Evolutionary conservation across 2,329 filamentous ascomycete genomes (phyloP).

Genomic region (Ilyonectria sp.): DNA sequence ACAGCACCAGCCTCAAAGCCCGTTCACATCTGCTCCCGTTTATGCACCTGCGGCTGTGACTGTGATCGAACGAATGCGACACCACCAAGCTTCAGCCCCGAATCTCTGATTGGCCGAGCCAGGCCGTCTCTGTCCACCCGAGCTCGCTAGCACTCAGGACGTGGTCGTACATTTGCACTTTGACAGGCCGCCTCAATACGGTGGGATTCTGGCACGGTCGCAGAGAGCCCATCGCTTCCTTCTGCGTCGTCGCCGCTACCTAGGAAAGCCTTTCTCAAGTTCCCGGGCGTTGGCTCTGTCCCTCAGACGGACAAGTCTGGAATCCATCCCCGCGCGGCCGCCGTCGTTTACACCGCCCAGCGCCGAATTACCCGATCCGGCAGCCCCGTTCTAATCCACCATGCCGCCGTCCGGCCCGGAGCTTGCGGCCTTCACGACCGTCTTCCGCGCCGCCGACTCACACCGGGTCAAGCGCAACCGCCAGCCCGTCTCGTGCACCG

Average conservation of each 20-base stretch:
- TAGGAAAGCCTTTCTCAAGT: too few species aligned
- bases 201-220: too few species aligned
- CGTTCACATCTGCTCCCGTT: too few species aligned
- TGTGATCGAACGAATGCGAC: neutral
- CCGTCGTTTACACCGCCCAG: neutral
- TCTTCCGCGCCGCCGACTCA: slow-evolving; percentile 56
- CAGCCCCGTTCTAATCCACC: neutral
- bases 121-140: neutral
- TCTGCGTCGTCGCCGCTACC: too few species aligned
- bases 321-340: neutral
- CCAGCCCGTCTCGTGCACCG: slow-evolving; percentile 58
- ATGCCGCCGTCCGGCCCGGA: slow-evolving; percentile 47
- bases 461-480: slow-evolving; percentile 57
- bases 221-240: too few species aligned
- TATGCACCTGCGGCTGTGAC: too few species aligned
- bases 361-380: slow-evolving; percentile 10
- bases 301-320: neutral
- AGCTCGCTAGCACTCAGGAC: neutral
- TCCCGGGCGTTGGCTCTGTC: too few species aligned
- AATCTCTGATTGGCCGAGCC: slow-evolving; percentile 2
- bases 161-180: slow-evolving; percentile 1
- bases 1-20: neutral
- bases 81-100: neutral
- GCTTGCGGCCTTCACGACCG: slow-evolving; percentile 47
- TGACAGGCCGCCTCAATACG: too few species aligned